Conservation (phyloP, 179 eudicot species). For the Beta corolliflora region DNA sequence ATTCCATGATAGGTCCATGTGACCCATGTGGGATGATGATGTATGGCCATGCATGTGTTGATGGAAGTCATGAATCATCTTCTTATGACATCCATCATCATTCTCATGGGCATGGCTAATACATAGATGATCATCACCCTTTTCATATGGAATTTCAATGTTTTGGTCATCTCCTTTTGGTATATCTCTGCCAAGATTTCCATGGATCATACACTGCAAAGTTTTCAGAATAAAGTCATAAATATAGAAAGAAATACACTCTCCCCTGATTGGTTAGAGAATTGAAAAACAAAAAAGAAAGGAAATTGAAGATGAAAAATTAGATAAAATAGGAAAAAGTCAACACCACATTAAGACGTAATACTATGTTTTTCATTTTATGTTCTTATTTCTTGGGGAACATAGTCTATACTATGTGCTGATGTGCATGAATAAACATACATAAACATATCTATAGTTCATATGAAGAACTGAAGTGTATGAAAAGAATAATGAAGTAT, state of each 20-base stretch:
- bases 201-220: slow-evolving; percentile 33
- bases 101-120: slow-evolving; percentile 23
- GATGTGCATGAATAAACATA: too few relatives aligned
- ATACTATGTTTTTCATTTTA: background rate
- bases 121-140: slow-evolving; percentile 17
- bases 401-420: too few relatives aligned
- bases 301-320: background rate
- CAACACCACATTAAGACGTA: background rate
- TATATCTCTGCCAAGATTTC: slow-evolving; percentile 32
- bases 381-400: too few relatives aligned
- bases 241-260: background rate
- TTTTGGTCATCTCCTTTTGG: slow-evolving; percentile 23
- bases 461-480: too few relatives aligned
- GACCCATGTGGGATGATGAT: slow-evolving; percentile 24
- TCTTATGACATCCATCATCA: slow-evolving; percentile 2
- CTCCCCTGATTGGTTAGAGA: background rate
- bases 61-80: slow-evolving; percentile 2
- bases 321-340: background rate
- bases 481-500: background rate
- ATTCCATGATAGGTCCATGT: slow-evolving; percentile 37
- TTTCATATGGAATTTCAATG: slow-evolving; percentile 15
- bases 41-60: slow-evolving; percentile 7
- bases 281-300: background rate
- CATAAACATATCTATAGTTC: too few relatives aligned
- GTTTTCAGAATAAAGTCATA: background rate